Evolutionary conservation across 2,329 filamentous ascomycete genomes (phyloP).

Genomic region (Paramyrothecium roridum): DNA sequence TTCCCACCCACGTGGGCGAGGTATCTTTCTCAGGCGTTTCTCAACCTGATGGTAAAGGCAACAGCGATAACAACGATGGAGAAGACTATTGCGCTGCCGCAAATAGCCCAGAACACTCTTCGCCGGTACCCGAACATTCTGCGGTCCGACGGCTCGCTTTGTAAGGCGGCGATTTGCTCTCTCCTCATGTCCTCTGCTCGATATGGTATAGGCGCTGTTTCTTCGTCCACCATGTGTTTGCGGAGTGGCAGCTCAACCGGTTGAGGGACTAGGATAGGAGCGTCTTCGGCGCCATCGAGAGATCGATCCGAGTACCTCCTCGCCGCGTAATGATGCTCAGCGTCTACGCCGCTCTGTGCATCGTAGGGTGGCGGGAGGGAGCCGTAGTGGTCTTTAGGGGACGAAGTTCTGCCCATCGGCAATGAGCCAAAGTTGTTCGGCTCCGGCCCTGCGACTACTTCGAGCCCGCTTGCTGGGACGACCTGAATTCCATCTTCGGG

Average conservation of each 20-base stretch:
- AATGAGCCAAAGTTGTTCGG: background rate
- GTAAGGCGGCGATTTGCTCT: background rate
- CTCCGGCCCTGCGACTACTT: background rate
- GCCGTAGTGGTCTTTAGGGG: background rate
- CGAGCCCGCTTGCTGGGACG: conserved; percentile 1
- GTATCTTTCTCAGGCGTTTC: no score
- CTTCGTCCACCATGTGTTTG: background rate
- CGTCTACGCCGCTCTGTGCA: background rate
- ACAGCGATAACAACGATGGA: background rate
- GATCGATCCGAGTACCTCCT: background rate
- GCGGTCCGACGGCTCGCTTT: background rate
- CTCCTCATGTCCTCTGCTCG: background rate
- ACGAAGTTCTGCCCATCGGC: background rate
- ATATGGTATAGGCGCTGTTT: background rate
- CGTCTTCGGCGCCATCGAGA: background rate
- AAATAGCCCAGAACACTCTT: background rate
- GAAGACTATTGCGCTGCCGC: background rate
- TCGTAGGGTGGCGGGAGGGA: background rate
- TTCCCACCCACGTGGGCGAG: no score
- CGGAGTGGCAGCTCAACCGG: background rate
- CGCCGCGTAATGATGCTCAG: background rate
- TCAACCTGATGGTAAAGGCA: background rate
- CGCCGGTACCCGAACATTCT: background rate
- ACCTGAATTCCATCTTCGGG: conserved; percentile 1
- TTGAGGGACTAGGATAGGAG: background rate